Evolutionary conservation across 768 basidiomycete genomes (phyloP).

Genomic region (Wakefieldia striispora): DNA sequence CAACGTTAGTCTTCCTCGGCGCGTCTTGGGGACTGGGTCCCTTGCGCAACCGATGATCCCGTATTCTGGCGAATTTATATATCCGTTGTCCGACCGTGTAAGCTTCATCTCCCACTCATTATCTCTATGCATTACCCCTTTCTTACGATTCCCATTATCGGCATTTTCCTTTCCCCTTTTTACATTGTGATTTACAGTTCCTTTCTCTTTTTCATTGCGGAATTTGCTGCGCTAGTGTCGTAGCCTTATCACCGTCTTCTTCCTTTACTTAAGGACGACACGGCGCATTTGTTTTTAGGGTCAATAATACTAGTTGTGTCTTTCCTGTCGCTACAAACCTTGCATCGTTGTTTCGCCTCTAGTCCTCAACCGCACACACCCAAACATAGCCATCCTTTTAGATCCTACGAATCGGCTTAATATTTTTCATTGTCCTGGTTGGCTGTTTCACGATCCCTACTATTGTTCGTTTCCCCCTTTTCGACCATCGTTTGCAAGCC

Average conservation of each 20-base stretch:
- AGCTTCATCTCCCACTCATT: conserved; percentile 19
- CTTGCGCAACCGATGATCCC: conserved; percentile 12
- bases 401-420: conserved; percentile 22
- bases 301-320: conserved; percentile 28
- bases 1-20: conserved; percentile 45
- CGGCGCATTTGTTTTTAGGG: conserved; percentile 20
- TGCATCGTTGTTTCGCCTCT: conserved; percentile 32
- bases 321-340: conserved; percentile 25
- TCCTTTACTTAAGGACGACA: conserved; percentile 26
- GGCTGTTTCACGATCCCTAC: conserved; percentile 4
- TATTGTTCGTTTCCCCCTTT: background rate
- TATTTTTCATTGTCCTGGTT: conserved; percentile 14
- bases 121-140: conserved; percentile 30
- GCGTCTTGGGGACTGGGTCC: conserved; percentile 25
- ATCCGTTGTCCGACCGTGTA: conserved; percentile 16
- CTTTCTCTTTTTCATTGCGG: conserved; percentile 6
- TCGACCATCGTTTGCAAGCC: background rate
- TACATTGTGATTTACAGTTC: background rate
- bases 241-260: conserved; percentile 3
- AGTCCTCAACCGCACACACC: conserved; percentile 15
- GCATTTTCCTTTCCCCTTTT: conserved; percentile 13
- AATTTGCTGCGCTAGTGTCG: conserved; percentile 25
- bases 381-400: conserved; percentile 27
- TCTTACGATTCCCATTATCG: conserved; percentile 16
- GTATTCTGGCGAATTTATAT: conserved; percentile 15